Conservation (phyloP, 1,284 basidiomycete species). For the Microbotryum intermedium region DNA sequence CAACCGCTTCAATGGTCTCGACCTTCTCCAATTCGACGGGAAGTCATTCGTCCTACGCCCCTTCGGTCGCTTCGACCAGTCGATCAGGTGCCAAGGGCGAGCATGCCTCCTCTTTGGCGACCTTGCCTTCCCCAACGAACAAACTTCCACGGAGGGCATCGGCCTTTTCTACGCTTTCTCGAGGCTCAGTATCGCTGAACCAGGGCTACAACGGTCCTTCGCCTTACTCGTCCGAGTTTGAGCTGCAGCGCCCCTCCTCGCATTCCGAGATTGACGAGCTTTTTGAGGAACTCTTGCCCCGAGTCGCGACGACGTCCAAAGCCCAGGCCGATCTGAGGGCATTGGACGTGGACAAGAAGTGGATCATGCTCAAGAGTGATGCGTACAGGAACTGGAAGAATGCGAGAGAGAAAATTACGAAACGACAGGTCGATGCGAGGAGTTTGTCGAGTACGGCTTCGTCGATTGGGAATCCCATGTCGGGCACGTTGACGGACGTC, state of each 20-base stretch:
- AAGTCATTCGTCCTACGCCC: constrained; percentile 1
- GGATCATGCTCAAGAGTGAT: constrained; percentile 80
- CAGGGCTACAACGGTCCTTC: constrained; percentile 10
- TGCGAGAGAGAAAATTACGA: constrained; percentile 18
- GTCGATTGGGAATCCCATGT: neutral
- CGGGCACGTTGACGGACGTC: constrained; percentile 25
- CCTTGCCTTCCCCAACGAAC: neutral
- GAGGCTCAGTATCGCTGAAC: neutral
- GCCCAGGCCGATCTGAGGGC: constrained; percentile 46
- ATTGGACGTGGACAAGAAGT: constrained; percentile 75
- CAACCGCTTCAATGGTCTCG: neutral
- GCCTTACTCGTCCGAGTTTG: constrained; percentile 46
- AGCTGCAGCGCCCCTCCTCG: constrained; percentile 60
- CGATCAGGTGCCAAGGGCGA: constrained; percentile 13
- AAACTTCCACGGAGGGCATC: constrained; percentile 8
- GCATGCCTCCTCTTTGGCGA: neutral
- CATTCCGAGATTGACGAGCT: constrained; percentile 65
- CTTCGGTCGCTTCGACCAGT: neutral
- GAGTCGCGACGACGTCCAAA: constrained; percentile 34
- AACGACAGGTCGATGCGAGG: constrained; percentile 9
- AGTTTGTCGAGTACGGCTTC: constrained; percentile 5
- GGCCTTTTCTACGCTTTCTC: constrained; percentile 1
- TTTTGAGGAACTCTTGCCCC: constrained; percentile 64
- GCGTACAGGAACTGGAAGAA: constrained; percentile 68
- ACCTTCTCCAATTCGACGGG: no score